A percentile compares a stretch with the other conserved stretches of the same genome.
Conservation (phyloP, 2,329 filamentous ascomycete genomes). For the Sclerotinia spermophila region DNA sequence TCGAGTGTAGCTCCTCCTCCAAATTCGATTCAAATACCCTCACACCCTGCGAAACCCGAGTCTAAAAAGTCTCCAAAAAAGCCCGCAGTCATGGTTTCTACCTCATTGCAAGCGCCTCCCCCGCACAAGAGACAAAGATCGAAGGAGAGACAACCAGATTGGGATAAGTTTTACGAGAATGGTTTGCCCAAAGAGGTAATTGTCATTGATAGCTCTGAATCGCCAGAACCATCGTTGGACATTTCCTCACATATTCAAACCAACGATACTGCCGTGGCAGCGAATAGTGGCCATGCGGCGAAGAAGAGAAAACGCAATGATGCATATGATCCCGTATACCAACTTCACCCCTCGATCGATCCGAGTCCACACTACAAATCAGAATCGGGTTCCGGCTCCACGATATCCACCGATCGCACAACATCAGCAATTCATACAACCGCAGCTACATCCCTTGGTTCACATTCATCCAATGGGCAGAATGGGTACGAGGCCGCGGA, state of each 20-base stretch:
- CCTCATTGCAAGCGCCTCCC: slow-evolving; percentile 34
- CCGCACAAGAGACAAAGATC: slow-evolving; percentile 40
- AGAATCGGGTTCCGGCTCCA: slow-evolving; percentile 63
- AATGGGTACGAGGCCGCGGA: slow-evolving; percentile 66
- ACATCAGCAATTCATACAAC: slow-evolving; percentile 79
- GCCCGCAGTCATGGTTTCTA: slow-evolving; percentile 38
- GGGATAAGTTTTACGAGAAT: slow-evolving; percentile 78
- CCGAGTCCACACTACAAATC: slow-evolving; percentile 64
- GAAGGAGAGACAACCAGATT: slow-evolving; percentile 61
- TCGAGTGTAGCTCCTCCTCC: slow-evolving; percentile 29
- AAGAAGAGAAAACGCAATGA: slow-evolving; percentile 60
- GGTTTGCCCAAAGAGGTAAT: slow-evolving; percentile 82
- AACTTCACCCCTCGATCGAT: slow-evolving; percentile 65
- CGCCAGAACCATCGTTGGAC: slow-evolving; percentile 39
- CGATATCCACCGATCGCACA: slow-evolving; percentile 78
- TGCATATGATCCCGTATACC: slow-evolving; percentile 68
- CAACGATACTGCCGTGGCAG: slow-evolving; percentile 32
- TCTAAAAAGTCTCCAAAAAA: slow-evolving; percentile 31
- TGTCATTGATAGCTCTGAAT: slow-evolving; percentile 70
- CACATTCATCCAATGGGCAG: slow-evolving; percentile 56
- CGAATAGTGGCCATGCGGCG: slow-evolving; percentile 63
- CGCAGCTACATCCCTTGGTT: slow-evolving; percentile 81
- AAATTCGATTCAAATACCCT: slow-evolving; percentile 27
- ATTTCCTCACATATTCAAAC: slow-evolving; percentile 41
- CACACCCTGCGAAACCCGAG: slow-evolving; percentile 16